Conservation (phyloP, 2,329 filamentous ascomycete genomes). For the Parafenestella ontariensis region DNA sequence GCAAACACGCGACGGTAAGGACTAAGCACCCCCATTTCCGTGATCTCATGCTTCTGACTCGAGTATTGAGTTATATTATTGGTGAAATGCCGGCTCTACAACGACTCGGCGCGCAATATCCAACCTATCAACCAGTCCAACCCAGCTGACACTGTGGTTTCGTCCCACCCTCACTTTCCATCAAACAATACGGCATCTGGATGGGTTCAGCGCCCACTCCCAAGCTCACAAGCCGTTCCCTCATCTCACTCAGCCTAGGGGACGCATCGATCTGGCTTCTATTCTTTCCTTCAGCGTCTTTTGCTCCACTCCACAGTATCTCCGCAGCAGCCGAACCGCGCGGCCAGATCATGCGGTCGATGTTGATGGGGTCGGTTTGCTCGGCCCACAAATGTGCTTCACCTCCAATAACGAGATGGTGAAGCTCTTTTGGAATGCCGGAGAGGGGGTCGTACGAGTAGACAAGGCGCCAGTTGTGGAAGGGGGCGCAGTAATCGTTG, state of each 20-base stretch:
- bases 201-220: constrained; percentile 71
- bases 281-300: constrained; percentile 71
- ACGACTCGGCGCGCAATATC: neutral
- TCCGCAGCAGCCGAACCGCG: constrained; percentile 76
- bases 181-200: constrained; percentile 76
- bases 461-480: constrained; percentile 81
- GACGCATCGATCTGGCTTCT: constrained; percentile 73
- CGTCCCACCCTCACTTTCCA: constrained; percentile 57
- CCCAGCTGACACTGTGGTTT: constrained; percentile 21
- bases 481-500: constrained; percentile 79
- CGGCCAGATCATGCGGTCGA: constrained; percentile 82
- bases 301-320: constrained; percentile 78
- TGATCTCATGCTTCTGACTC: neutral
- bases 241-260: constrained; percentile 75
- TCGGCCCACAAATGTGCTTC: constrained; percentile 86
- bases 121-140: neutral
- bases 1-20: too few relatives aligned
- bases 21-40: too few relatives aligned
- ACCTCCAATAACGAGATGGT: constrained; percentile 77
- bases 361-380: constrained; percentile 74
- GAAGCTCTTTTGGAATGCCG: constrained; percentile 67
- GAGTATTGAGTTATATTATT: neutral
- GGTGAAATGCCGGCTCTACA: neutral
- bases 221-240: constrained; percentile 74
- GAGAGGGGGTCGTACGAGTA: constrained; percentile 80